A percentile compares a stretch with the other conserved stretches of the same genome.
Evolutionary conservation across 768 basidiomycete genomes (phyloP).

Genomic region (Galerina marginata): DNA sequence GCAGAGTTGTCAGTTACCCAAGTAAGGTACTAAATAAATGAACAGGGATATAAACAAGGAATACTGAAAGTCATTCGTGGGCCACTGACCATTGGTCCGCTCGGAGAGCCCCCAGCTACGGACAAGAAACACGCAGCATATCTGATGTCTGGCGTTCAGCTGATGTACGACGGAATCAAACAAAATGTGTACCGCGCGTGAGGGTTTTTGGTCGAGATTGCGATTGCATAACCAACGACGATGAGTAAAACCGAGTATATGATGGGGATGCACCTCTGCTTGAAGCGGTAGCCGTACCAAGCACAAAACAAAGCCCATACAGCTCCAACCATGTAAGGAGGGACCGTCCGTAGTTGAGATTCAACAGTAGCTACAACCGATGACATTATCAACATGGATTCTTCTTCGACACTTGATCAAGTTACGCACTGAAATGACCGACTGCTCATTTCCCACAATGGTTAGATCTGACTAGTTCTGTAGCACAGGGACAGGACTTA

Average conservation of each 20-base stretch:
- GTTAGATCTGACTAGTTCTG: not conserved
- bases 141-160: constrained; percentile 23
- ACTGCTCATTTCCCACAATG: constrained; percentile 24
- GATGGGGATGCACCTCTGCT: constrained; percentile 40
- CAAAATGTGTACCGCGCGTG: constrained; percentile 36
- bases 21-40: constrained; percentile 36
- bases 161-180: not conserved
- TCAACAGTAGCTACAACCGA: constrained; percentile 43
- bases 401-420: not conserved
- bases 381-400: not conserved
- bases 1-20: constrained; percentile 57
- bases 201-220: constrained; percentile 44
- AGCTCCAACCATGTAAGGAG: constrained; percentile 47
- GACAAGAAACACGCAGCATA: constrained; percentile 54
- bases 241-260: constrained; percentile 40
- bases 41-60: not conserved
- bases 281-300: constrained; percentile 42
- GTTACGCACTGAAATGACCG: constrained; percentile 41
- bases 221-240: constrained; percentile 50
- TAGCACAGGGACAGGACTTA: constrained; percentile 27
- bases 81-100: constrained; percentile 38
- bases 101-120: constrained; percentile 42
- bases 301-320: constrained; percentile 43
- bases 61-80: not conserved
- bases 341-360: constrained; percentile 55